phyloP scores from a whole-genome alignment of 495 filamentous ascomycete genomes.

The Platismatia glauca region DNA sequence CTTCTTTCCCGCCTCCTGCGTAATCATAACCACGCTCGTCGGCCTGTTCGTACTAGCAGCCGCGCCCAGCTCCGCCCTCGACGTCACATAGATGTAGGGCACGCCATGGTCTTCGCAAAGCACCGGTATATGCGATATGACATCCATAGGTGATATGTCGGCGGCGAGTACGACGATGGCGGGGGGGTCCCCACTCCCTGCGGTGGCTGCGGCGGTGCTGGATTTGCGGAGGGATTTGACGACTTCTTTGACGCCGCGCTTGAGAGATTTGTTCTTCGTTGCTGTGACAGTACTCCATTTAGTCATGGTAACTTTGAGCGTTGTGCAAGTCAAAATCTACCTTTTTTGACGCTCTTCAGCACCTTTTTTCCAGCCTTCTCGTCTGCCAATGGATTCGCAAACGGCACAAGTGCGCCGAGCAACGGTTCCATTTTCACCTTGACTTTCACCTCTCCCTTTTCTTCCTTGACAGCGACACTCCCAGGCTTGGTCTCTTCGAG shows the following conservation, averaged over 20 bases:
- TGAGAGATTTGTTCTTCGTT: conserved; percentile 78
- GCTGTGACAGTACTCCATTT: conserved; percentile 6
- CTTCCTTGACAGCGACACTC: conserved; percentile 46
- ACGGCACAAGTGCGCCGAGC: conserved; percentile 72
- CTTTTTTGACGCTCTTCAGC: conserved; percentile 85
- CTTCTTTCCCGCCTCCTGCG: conserved; percentile 41
- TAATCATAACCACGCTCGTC: conserved; percentile 86
- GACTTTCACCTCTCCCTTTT: conserved; percentile 37
- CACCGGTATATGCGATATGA: conserved; percentile 89
- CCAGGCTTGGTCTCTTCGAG: conserved; percentile 39
- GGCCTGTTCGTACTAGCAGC: conserved; percentile 89
- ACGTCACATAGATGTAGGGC: conserved; percentile 85
- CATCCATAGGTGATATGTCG: conserved; percentile 73
- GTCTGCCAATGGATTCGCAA: conserved; percentile 81
- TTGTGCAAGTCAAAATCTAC: conserved; percentile 39
- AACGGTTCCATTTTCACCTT: conserved; percentile 43
- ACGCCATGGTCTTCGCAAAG: conserved; percentile 96
- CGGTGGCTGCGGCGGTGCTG: conserved; percentile 41
- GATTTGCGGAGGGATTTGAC: conserved; percentile 94
- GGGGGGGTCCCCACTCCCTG: conserved; percentile 38
- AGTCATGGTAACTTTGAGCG: neutral
- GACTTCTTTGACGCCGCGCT: conserved; percentile 96
- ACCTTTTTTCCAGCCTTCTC: conserved; percentile 91
- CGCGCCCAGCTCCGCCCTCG: conserved; percentile 80
- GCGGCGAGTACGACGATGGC: conserved; percentile 86